Conservation (phyloP, 176 grass and related monocot species). For the Phyllostachys edulis region DNA sequence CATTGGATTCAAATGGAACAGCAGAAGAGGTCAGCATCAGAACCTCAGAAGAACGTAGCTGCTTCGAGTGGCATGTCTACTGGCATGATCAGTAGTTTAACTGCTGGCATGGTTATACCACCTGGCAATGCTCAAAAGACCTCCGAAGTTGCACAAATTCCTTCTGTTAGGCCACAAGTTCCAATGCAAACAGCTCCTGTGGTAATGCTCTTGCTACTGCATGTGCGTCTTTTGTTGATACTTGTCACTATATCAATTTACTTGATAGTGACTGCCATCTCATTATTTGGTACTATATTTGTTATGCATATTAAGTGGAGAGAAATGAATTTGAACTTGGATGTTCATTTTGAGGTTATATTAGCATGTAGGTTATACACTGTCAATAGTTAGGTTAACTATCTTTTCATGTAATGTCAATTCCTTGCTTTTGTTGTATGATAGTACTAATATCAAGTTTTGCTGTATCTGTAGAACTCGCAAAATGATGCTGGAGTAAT, state of each 20-base stretch:
- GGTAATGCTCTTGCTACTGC: conserved; percentile 30
- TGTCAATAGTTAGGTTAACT: neutral
- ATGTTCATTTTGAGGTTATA: neutral
- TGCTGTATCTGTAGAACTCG: conserved; percentile 37
- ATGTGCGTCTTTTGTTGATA: conserved; percentile 2
- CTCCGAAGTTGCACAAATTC: conserved; percentile 42
- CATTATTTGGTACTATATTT: neutral
- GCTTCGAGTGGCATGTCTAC: conserved; percentile 29
- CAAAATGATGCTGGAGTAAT: conserved; percentile 53
- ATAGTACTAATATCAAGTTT: conserved; percentile 17
- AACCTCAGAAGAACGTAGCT: conserved; percentile 45
- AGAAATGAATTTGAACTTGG: neutral
- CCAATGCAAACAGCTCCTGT: conserved; percentile 30
- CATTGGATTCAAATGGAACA: conserved; percentile 78
- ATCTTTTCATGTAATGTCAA: neutral
- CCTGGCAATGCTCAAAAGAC: conserved; percentile 34
- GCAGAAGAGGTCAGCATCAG: conserved; percentile 57
- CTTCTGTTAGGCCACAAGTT: conserved; percentile 40
- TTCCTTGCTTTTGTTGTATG: conserved; percentile 20
- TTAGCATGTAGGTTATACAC: neutral
- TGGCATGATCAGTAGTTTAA: conserved; percentile 32
- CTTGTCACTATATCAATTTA: neutral
- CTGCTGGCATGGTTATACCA: conserved; percentile 46
- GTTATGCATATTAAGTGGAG: conserved; percentile 3
- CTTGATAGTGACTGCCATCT: conserved; percentile 4